Percentiles rank a stretch among this genome's conserved stretches.
Conservation (phyloP, 192 early-diverging fungal genomes). For the Rhizophagus prolifer region DNA sequence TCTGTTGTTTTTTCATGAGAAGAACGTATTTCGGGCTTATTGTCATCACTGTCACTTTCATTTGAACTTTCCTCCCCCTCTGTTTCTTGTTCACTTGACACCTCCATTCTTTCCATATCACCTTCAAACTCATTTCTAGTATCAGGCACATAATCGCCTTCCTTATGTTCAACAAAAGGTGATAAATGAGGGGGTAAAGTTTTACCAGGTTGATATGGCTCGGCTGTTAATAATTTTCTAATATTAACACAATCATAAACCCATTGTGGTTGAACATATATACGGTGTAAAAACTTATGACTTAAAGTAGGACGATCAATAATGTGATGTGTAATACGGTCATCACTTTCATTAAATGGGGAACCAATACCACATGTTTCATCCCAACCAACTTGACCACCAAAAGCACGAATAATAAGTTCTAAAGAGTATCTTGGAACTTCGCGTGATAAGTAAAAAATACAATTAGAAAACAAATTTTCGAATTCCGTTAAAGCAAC, state of each 20-base stretch:
- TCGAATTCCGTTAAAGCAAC: constrained; percentile 46
- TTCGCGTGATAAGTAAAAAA: constrained; percentile 91
- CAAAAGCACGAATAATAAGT: constrained; percentile 88
- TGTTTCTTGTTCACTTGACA: constrained; percentile 58
- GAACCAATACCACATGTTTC: constrained; percentile 72
- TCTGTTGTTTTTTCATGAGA: background rate
- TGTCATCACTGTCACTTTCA: constrained; percentile 34
- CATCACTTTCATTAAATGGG: constrained; percentile 74
- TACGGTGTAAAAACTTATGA: constrained; percentile 63
- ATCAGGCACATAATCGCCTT: constrained; percentile 87
- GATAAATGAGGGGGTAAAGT: constrained; percentile 88
- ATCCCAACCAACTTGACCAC: constrained; percentile 91
- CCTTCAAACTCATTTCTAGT: constrained; percentile 57
- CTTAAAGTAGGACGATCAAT: constrained; percentile 75
- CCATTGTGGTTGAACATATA: constrained; percentile 98
- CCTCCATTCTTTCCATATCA: constrained; percentile 58
- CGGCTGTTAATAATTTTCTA: constrained; percentile 60
- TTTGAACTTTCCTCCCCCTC: constrained; percentile 34
- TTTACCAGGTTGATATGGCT: constrained; percentile 77
- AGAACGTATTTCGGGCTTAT: constrained; percentile 5
- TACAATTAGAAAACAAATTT: constrained; percentile 60
- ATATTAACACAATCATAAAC: constrained; percentile 93
- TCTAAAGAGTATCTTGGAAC: constrained; percentile 90
- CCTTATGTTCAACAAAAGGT: constrained; percentile 84
- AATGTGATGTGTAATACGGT: constrained; percentile 87